Conservation (phyloP, 1,284 basidiomycete genomes). For the Heterobasidion occidentale region DNA sequence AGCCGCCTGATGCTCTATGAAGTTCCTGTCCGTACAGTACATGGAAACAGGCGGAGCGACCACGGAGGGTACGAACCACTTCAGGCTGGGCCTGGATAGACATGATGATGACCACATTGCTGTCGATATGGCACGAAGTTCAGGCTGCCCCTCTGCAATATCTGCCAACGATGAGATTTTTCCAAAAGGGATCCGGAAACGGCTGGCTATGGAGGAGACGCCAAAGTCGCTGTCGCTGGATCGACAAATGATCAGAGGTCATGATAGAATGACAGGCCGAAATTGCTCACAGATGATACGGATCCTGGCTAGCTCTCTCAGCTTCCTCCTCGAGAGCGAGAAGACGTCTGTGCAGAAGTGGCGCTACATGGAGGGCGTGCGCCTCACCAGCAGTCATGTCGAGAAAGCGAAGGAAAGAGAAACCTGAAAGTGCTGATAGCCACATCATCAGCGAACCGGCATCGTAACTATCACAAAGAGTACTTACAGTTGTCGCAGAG, state of each 20-base stretch:
- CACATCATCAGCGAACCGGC: not conserved
- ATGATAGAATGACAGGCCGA: constrained; percentile 2
- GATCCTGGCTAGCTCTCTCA: constrained; percentile 30
- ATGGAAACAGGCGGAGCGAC: constrained; percentile 81
- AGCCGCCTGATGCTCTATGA: constrained; percentile 65
- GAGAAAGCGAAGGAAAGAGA: constrained; percentile 74
- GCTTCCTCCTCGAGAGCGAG: constrained; percentile 39
- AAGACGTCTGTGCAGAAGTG: constrained; percentile 49
- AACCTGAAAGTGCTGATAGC: constrained; percentile 32
- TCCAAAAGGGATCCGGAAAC: constrained; percentile 19
- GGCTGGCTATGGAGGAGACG: constrained; percentile 28
- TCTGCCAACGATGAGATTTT: constrained; percentile 23
- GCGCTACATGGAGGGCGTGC: constrained; percentile 49
- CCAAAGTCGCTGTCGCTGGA: constrained; percentile 53
- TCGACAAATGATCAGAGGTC: constrained; percentile 10
- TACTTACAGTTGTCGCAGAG: constrained; percentile 54
- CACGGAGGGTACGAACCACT: constrained; percentile 77
- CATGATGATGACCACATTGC: constrained; percentile 69
- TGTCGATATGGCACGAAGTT: constrained; percentile 54
- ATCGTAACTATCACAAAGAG: not conserved
- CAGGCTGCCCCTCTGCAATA: constrained; percentile 39
- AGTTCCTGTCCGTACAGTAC: constrained; percentile 72
- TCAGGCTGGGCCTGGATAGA: constrained; percentile 71
- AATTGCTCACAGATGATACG: constrained; percentile 40
- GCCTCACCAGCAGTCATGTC: constrained; percentile 57